A percentile compares a stretch with the other conserved stretches of the same genome.
These are phyloP conservation scores for Eragrostis nindensis DNA, from an alignment of 176 grass and related monocot genomes.

Conservation along the genomic window DNA sequence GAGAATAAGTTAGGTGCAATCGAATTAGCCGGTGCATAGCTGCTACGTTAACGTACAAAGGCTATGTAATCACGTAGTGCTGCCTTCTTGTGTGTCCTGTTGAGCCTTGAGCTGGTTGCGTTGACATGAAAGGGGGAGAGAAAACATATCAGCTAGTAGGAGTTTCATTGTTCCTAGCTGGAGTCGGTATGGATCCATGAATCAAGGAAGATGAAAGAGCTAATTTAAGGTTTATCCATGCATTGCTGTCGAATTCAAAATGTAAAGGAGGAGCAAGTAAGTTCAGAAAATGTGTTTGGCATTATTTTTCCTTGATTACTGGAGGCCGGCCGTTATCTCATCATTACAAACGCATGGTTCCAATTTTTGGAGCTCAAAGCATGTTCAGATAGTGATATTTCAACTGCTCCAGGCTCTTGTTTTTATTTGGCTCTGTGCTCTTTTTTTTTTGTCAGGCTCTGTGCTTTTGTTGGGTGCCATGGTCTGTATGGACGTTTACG, in stretches of 20 bases:
- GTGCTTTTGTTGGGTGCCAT: not conserved
- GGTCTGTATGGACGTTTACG: not conserved
- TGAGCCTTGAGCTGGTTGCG: not conserved
- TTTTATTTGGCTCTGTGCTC: too few species aligned
- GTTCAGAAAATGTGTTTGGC: not conserved
- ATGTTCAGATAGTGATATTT: conserved; percentile 24
- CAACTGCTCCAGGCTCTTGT: not conserved
- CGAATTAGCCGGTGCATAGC: not conserved
- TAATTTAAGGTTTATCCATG: not conserved
- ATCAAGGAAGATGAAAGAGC: not conserved
- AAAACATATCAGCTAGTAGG: too few species aligned
- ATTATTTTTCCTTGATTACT: not conserved
- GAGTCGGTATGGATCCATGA: not conserved
- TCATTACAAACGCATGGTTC: conserved; percentile 13
- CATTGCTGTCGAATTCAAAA: not conserved
- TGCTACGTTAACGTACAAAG: not conserved
- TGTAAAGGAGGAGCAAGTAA: not conserved
- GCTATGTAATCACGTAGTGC: not conserved
- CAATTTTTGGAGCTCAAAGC: conserved; percentile 18
- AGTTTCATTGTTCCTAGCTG: not conserved
- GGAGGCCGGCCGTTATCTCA: not conserved
- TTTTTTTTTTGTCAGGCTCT: too few species aligned
- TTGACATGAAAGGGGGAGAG: not conserved
- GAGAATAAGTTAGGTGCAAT: not conserved
- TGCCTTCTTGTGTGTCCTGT: not conserved